Base-by-base conservation (phyloP, 352 stramenopile genomes). In the Phytophthora litchii region DNA sequence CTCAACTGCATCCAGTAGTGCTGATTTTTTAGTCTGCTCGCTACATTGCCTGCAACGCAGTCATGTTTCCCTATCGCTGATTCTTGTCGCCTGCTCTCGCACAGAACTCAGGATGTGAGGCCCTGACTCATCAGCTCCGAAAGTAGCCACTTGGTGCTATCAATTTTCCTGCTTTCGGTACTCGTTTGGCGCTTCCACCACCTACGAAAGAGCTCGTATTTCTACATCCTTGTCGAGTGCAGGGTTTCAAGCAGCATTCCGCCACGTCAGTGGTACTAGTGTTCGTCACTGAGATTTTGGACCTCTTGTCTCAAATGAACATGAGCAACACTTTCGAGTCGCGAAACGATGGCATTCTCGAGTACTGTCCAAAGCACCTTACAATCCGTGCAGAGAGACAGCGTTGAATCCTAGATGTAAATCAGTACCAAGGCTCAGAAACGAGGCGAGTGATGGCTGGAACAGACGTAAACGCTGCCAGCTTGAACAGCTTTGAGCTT, bases 361-460 rank as follows among this genome's bases (percentile, higher is more conserved):
- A 21, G 44, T 25, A 38, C 11, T 35, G 21, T 20, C 21, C 35
- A 21, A 44, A 37, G 38, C 51, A 50, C 13, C 8, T 46, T 49
- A 29, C 27, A 55, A 36, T 23, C 37, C 52, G 31, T 44, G 27
- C 21, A 64, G 48, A 64, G 48, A 60, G 37, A 48, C 32, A 37
- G 44, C 45, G 16, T 34, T 14, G 23, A 47, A 41, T 49, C 44
- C 34, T 25, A 44, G 29, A 57, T 63, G 60, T 47, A 70, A 65
- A 70, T 70, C 60, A 69, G 60, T 40, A 40, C n/a, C 5, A 40
- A 52, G 42, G 36, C 47, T 42, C 54, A 70, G 29, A 70, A 65
- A 70, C 54, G 54, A 60, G 60, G 34, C 60, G 31, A 16, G 29
- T 43, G 60, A 65, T 70, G 60, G 54, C 60, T 65, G 60, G 41